phyloP scores from a whole-genome alignment of 345 rosid genomes.

The Erodium maritimum region DNA sequence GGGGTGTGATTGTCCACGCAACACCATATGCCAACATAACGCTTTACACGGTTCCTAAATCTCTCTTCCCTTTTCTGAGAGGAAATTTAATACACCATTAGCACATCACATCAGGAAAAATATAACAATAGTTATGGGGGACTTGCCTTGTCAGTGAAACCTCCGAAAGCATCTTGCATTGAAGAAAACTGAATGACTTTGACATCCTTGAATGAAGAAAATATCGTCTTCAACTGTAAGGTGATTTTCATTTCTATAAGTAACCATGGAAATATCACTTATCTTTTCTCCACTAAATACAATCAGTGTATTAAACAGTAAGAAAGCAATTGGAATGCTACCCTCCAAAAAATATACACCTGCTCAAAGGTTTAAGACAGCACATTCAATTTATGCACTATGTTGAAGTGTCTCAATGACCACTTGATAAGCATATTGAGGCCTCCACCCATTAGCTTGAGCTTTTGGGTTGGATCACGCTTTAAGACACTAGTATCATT shows the following conservation, averaged over 20 bases:
- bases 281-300: too few species aligned
- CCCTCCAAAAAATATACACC: too few species aligned
- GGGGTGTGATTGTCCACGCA: slow-evolving; percentile 65
- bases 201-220: slow-evolving; percentile 60
- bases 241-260: neutral
- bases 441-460: too few species aligned
- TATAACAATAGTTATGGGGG: neutral
- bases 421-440: too few species aligned
- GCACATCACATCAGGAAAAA: slow-evolving; percentile 1
- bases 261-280: too few species aligned
- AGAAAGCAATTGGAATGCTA: too few species aligned
- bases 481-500: too few species aligned
- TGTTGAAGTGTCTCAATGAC: too few species aligned
- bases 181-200: slow-evolving; percentile 86
- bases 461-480: too few species aligned
- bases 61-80: slow-evolving; percentile 51
- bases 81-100: neutral
- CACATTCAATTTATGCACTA: too few species aligned
- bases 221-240: slow-evolving; percentile 51
- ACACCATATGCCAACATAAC: slow-evolving; percentile 92
- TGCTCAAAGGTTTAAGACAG: too few species aligned
- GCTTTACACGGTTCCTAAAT: slow-evolving; percentile 67
- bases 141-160: slow-evolving; percentile 70
- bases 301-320: too few species aligned
- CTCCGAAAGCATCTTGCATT: slow-evolving; percentile 69